Evolutionary conservation across 768 basidiomycete genomes (phyloP).

Genomic region (Suillus tomentosus): DNA sequence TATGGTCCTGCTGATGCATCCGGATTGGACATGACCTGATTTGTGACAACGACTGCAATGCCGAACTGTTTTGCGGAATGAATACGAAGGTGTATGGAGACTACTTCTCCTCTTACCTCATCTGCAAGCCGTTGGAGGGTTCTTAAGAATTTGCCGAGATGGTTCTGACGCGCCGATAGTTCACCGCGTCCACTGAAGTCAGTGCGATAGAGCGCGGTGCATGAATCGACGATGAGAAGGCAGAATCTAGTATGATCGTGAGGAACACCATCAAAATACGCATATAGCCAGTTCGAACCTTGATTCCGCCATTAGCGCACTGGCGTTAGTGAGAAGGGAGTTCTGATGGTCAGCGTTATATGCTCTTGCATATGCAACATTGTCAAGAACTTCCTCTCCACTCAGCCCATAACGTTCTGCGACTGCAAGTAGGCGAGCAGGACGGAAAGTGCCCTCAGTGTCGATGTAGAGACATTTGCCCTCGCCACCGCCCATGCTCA

Average conservation of each 20-base stretch:
- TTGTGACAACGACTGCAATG: slow-evolving; percentile 95
- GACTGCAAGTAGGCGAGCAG: slow-evolving; percentile 89
- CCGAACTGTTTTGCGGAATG: slow-evolving; percentile 67
- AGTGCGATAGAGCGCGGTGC: slow-evolving; percentile 92
- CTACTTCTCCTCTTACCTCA: slow-evolving; percentile 60
- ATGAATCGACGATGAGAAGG: slow-evolving; percentile 94
- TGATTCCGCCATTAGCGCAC: slow-evolving; percentile 99
- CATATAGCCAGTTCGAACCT: slow-evolving; percentile 53
- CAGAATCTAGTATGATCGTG: slow-evolving; percentile 69
- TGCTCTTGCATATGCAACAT: slow-evolving; percentile 96
- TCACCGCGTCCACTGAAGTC: slow-evolving; percentile 97
- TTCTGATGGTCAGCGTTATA: slow-evolving; percentile 99
- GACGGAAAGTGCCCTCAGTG: slow-evolving; percentile 98
- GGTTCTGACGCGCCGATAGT: slow-evolving; percentile 91
- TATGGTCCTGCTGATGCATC: slow-evolving; percentile 91
- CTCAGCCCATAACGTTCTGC: slow-evolving; percentile 97
- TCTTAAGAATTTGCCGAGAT: slow-evolving; percentile 93
- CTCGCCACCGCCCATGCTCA: slow-evolving; percentile 98
- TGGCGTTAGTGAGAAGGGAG: slow-evolving; percentile 84
- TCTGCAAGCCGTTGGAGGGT: slow-evolving; percentile 93
- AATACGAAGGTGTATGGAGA: slow-evolving; percentile 11
- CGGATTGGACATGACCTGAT: slow-evolving; percentile 99
- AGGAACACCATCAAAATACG: slow-evolving; percentile 13
- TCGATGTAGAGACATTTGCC: slow-evolving; percentile 99
- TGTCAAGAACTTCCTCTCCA: slow-evolving; percentile 97